Base-by-base conservation (phyloP, 768 basidiomycete genomes). In the Leccinum longicurvipes region DNA sequence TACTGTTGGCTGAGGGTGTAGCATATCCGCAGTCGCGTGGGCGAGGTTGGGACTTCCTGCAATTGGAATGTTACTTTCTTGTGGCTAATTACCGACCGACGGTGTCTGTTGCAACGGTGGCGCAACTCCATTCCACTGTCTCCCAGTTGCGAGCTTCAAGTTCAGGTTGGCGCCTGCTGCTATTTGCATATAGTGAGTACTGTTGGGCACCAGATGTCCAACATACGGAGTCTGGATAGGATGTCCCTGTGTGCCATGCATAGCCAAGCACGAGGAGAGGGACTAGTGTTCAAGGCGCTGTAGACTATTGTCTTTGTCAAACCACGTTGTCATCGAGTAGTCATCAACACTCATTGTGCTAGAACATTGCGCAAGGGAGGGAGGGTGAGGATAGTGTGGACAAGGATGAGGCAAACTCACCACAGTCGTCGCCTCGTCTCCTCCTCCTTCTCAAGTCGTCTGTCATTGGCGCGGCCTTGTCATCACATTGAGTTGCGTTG, bases 1-100 rank as follows among this genome's bases (percentile, higher is more conserved):
- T 76, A 6, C 84, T 83, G 61, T 82, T 83, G 19, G 80, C 77
- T 0, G 84, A 85, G 3, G 84, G 80, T 10, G 79, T 77, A 77
- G 73, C 17, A 55, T 54, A 51, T 65, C 70, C 34, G 73, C 74
- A 10, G 71, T 63, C n/a, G 73, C 61, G 55, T 79, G 74, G 15
- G 52, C 17, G 28, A 57, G 59, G 32, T 50, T 66, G 8, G 77
- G 79, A 59, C 71, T 79, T 6, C 71, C 69, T 27, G 65, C 68
- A 57, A 69, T 69, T 1, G 74, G 61, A 25, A 9, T 24, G 17
- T 25, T 42, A 25, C 53, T 66, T 72, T 60, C 56, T 47, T 59
- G 64, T 15, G 54, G 64, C 12, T 61, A 59, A 49, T 55, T 65
- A 42, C 58, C 56, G 27, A 73, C 51, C 12, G 62, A 60, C 11